phyloP scores from a whole-genome alignment of 2,329 filamentous ascomycete species.

The Cladophialophora carrionii region DNA sequence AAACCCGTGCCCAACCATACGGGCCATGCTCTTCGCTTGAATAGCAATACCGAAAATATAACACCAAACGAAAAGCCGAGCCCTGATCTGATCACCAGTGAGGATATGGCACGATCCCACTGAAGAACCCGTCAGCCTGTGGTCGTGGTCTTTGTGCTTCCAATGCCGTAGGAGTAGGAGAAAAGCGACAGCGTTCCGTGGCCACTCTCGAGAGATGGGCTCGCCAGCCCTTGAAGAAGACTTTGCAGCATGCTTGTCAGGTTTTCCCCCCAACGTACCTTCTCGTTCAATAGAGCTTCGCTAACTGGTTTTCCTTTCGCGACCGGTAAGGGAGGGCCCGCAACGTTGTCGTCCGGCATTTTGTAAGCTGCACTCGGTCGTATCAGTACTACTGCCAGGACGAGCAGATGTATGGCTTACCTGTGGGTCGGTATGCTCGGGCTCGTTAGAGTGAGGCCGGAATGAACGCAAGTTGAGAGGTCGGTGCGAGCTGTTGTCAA shows the following conservation, averaged over 20 bases:
- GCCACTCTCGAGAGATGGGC: background rate
- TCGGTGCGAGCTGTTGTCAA: conserved; percentile 1
- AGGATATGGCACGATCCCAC: conserved; percentile 99
- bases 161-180: background rate
- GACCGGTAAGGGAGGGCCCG: conserved; percentile 65
- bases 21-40: conserved; percentile 97
- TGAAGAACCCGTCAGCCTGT: conserved; percentile 48
- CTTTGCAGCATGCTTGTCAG: background rate
- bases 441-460: background rate
- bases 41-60: conserved; percentile 96
- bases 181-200: background rate
- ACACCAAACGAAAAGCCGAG: conserved; percentile 96
- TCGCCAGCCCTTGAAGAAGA: background rate
- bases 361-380: conserved; percentile 30
- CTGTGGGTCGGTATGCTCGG: background rate
- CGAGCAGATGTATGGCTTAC: background rate
- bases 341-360: conserved; percentile 63
- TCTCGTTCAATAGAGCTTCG: conserved; percentile 97
- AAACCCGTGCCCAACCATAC: conserved; percentile 94
- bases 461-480: background rate
- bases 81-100: conserved; percentile 92
- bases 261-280: conserved; percentile 64
- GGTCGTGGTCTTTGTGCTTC: conserved; percentile 7
- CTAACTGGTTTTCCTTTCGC: conserved; percentile 81
- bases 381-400: background rate